These are phyloP conservation scores for Daldinia grandis DNA, from an alignment of 495 filamentous ascomycete species.

Conservation along the genomic window DNA sequence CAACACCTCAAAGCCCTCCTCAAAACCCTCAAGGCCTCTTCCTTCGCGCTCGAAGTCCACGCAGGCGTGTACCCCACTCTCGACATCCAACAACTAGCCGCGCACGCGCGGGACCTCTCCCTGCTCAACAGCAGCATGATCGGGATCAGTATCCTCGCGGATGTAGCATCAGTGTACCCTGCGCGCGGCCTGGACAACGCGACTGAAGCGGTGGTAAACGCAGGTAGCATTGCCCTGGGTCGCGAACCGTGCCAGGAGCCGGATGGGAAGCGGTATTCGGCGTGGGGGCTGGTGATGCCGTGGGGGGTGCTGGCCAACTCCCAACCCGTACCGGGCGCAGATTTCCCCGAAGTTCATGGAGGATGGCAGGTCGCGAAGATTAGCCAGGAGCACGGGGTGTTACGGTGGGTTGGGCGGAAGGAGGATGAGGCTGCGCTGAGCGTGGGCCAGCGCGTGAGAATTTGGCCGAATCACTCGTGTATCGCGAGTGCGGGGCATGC, in stretches of 20 bases:
- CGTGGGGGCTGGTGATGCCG: slow-evolving; percentile 76
- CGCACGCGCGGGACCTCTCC: slow-evolving; percentile 61
- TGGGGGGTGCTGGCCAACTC: slow-evolving; percentile 53
- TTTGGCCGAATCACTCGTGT: slow-evolving; percentile 90
- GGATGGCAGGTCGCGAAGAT: slow-evolving; percentile 70
- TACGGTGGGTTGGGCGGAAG: slow-evolving; percentile 56
- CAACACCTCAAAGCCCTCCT: slow-evolving; percentile 42
- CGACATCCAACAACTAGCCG: slow-evolving; percentile 84
- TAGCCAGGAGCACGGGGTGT: slow-evolving; percentile 73
- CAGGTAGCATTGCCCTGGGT: slow-evolving; percentile 76
- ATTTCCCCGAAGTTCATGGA: slow-evolving; percentile 53
- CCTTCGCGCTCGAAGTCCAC: slow-evolving; percentile 69
- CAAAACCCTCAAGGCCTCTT: slow-evolving; percentile 37
- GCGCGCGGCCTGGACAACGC: slow-evolving; percentile 56
- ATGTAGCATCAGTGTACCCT: slow-evolving; percentile 77
- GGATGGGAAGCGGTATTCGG: slow-evolving; percentile 63
- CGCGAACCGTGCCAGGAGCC: slow-evolving; percentile 71
- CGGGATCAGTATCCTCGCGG: slow-evolving; percentile 73
- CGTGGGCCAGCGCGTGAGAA: slow-evolving; percentile 68
- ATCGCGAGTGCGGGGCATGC: slow-evolving; percentile 76
- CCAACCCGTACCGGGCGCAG: slow-evolving; percentile 42
- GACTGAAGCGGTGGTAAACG: slow-evolving; percentile 74
- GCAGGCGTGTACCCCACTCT: slow-evolving; percentile 78
- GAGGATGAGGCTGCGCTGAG: slow-evolving; percentile 63
- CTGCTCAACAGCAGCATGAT: slow-evolving; percentile 62